These are phyloP conservation scores for Aspergillus sp. DNA, from an alignment of 2,329 filamentous ascomycete species.

Conservation along the genomic window DNA sequence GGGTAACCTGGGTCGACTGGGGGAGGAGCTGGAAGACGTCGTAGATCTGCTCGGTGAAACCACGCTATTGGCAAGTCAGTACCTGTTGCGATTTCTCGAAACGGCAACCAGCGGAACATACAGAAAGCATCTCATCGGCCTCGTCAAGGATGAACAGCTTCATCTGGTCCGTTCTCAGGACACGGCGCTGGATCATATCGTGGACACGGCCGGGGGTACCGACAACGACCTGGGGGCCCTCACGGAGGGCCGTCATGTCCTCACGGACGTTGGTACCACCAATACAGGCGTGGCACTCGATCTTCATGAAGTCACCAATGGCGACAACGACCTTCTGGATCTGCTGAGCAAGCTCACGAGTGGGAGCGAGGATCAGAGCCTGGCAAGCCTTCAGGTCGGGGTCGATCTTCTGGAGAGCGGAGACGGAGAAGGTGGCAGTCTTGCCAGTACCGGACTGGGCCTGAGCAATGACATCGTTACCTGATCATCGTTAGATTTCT, in stretches of 20 bases:
- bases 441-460: constrained; percentile 99
- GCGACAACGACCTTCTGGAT: constrained; percentile 99
- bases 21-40: constrained; percentile 99
- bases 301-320: constrained; percentile 99
- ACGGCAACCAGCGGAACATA: constrained; percentile 12
- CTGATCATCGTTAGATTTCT: constrained; percentile 36
- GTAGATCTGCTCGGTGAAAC: constrained; percentile 99
- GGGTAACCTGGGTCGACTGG: constrained; percentile 95
- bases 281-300: constrained; percentile 98
- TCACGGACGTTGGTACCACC: constrained; percentile 97
- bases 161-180: constrained; percentile 94
- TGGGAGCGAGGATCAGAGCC: constrained; percentile 95
- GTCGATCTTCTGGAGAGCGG: constrained; percentile 98
- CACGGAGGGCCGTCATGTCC: constrained; percentile 95
- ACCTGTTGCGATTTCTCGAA: background rate
- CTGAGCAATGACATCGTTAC: constrained; percentile 98
- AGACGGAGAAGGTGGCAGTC: constrained; percentile 99
- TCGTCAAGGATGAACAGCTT: constrained; percentile 99
- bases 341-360: constrained; percentile 96
- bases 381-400: constrained; percentile 91
- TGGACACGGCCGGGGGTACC: constrained; percentile 97
- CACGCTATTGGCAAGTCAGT: constrained; percentile 52
- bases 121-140: constrained; percentile 88
- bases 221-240: constrained; percentile 94
- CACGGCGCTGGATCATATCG: constrained; percentile 98